Conservation (phyloP, 176 grass and related monocot genomes). For the Cymbopogon citratus region DNA sequence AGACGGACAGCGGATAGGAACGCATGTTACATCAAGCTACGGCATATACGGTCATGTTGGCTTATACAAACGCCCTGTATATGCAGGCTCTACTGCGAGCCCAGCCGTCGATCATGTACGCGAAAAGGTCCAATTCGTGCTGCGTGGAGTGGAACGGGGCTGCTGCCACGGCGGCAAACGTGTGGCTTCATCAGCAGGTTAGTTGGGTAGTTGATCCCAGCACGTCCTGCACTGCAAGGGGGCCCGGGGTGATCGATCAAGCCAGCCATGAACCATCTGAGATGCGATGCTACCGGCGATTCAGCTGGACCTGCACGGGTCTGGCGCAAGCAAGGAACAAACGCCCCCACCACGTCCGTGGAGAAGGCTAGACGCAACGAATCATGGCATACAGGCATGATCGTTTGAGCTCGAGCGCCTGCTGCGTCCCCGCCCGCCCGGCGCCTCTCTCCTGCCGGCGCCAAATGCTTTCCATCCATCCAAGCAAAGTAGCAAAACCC, state of each 20-base stretch:
- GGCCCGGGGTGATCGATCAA: background rate
- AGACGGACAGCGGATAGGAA: background rate
- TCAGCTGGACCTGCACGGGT: background rate
- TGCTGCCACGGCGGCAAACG: background rate
- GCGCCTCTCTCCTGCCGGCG: background rate
- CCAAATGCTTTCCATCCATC: background rate
- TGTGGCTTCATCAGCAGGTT: background rate
- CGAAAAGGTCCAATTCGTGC: background rate
- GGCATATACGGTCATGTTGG: background rate
- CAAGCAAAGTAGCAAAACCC: conserved; percentile 18
- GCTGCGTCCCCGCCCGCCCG: background rate
- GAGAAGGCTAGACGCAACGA: conserved; percentile 46
- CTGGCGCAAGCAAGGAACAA: conserved; percentile 75
- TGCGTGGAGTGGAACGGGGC: background rate
- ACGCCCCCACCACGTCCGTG: conserved; percentile 30
- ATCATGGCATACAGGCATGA: conserved; percentile 10
- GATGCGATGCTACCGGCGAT: background rate
- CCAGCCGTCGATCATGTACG: background rate
- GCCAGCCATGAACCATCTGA: background rate
- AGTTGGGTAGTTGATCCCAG: conserved; percentile 27
- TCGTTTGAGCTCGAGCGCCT: background rate
- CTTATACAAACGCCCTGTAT: background rate
- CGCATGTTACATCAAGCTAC: background rate
- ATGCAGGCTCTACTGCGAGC: background rate
- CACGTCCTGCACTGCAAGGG: conserved; percentile 44